A percentile compares a stretch with the other conserved stretches of the same genome.
Conservation (phyloP, 768 basidiomycete genomes). For the Flagelloscypha sp. region DNA sequence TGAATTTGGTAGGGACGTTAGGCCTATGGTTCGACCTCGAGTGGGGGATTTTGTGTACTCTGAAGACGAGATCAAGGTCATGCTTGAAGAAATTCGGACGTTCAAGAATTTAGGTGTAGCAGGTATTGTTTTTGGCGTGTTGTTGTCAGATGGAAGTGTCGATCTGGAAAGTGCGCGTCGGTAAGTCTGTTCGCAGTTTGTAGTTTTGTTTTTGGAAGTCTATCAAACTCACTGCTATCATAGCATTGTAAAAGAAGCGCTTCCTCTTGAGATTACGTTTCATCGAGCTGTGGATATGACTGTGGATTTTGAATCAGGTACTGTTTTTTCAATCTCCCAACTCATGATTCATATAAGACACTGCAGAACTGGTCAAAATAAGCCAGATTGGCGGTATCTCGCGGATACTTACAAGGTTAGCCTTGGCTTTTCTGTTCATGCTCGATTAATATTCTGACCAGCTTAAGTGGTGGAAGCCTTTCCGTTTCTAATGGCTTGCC, state of each 20-base stretch:
- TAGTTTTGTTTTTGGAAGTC: neutral
- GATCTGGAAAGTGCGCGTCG: conserved; percentile 53
- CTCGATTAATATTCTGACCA: no score
- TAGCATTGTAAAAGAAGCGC: conserved; percentile 50
- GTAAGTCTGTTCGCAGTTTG: conserved; percentile 12
- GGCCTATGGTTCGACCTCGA: conserved; percentile 78
- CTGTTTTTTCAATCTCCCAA: neutral
- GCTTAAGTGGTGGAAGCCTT: no score
- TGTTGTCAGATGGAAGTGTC: conserved; percentile 48
- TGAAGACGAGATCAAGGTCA: conserved; percentile 55
- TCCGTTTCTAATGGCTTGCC: no score
- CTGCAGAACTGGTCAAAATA: conserved; percentile 39
- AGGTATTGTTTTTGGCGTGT: conserved; percentile 61
- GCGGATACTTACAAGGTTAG: conserved; percentile 73
- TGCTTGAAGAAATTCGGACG: conserved; percentile 61
- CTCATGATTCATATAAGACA: neutral
- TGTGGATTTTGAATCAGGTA: conserved; percentile 44
- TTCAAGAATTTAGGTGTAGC: conserved; percentile 51
- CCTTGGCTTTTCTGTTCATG: neutral
- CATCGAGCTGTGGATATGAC: conserved; percentile 78
- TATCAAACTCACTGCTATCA: conserved; percentile 1
- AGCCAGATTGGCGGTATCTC: conserved; percentile 53
- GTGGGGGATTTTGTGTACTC: conserved; percentile 75
- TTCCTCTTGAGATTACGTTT: conserved; percentile 62
- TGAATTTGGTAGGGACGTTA: conserved; percentile 18